Percentiles rank a stretch among this genome's conserved stretches.
These are phyloP conservation scores for Termitomyces sp. DNA, from an alignment of 768 basidiomycete species.

Conservation along the genomic window DNA sequence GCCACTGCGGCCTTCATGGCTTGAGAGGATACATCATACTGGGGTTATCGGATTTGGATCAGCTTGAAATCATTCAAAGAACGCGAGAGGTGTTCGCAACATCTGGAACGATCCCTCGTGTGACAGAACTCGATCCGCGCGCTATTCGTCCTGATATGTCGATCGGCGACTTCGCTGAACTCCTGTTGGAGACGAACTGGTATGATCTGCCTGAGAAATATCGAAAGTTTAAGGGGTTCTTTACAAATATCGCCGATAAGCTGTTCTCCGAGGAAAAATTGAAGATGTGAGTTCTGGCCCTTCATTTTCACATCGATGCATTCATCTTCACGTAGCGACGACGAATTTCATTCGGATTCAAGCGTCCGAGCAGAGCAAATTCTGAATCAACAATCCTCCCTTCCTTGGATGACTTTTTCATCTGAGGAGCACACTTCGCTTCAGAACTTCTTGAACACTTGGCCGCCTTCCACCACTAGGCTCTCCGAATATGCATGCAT, in stretches of 20 bases:
- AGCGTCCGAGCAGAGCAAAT: constrained; percentile 1
- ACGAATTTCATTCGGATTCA: background rate
- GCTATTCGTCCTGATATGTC: constrained; percentile 3
- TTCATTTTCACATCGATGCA: background rate
- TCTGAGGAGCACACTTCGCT: background rate
- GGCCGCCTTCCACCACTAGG: constrained; percentile 6
- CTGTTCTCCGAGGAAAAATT: background rate
- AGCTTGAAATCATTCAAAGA: constrained; percentile 14
- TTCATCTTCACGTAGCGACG: background rate
- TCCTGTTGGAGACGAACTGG: constrained; percentile 1
- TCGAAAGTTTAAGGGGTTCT: constrained; percentile 4
- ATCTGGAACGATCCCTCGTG: constrained; percentile 8
- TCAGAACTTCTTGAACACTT: background rate
- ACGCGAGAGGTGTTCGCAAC: constrained; percentile 12
- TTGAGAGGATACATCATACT: constrained; percentile 1
- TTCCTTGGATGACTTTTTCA: constrained; percentile 7
- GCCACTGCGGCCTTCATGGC: constrained; percentile 9
- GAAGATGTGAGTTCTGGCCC: background rate
- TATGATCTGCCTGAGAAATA: constrained; percentile 1
- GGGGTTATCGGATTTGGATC: constrained; percentile 10
- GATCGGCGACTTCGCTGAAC: constrained; percentile 2
- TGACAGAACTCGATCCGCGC: constrained; percentile 9
- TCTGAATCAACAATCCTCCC: background rate
- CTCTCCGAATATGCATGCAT: constrained; percentile 8
- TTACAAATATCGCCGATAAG: background rate